Evolutionary conservation across 176 grass and related monocot genomes (phyloP).

Genomic region (Echinochloa phyllopogon): DNA sequence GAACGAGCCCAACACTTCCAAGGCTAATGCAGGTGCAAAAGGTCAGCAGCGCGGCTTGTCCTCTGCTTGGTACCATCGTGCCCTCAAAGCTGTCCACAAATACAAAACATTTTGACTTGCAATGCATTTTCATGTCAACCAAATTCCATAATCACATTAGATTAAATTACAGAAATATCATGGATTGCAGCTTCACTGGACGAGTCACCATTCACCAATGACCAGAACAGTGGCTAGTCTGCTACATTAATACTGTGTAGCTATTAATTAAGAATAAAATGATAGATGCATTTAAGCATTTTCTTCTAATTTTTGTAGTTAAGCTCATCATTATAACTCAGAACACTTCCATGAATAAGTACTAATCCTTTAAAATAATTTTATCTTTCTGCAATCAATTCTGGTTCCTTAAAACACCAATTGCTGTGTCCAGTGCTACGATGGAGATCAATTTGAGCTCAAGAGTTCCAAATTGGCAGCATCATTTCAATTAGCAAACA

Average conservation of each 20-base stretch:
- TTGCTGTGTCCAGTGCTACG: background rate
- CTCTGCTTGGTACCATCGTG: constrained; percentile 87
- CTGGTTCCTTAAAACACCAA: constrained; percentile 13
- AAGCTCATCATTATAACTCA: background rate
- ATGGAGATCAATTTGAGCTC: background rate
- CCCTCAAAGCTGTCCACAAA: constrained; percentile 78
- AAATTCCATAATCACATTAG: background rate
- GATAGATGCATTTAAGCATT: background rate
- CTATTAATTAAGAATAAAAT: background rate
- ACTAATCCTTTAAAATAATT: background rate
- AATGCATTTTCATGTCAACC: background rate
- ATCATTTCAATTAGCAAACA: background rate
- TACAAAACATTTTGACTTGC: background rate
- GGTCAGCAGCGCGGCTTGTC: constrained; percentile 87
- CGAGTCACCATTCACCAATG: too few relatives aligned
- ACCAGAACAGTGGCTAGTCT: background rate
- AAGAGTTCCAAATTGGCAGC: background rate
- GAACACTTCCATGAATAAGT: background rate
- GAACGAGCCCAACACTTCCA: constrained; percentile 81
- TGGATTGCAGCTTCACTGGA: background rate
- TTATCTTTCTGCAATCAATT: background rate
- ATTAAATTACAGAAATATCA: background rate
- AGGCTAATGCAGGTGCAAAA: constrained; percentile 98
- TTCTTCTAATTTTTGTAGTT: background rate
- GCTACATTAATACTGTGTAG: background rate